These are phyloP conservation scores for Sclerotinia glacialis DNA, from an alignment of 2,329 filamentous ascomycete genomes.

Conservation along the genomic window DNA sequence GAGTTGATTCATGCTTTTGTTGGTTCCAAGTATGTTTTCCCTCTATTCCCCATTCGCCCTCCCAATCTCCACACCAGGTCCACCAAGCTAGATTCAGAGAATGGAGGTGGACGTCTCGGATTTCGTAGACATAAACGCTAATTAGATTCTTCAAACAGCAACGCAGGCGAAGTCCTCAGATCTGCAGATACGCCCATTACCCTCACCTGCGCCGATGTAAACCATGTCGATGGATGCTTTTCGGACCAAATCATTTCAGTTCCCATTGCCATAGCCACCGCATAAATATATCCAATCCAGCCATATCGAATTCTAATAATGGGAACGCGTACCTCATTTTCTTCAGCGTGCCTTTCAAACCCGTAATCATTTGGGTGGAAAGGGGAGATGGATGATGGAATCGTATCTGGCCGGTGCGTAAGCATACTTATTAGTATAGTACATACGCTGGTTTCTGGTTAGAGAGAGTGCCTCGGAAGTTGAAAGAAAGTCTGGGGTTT, in stretches of 20 bases:
- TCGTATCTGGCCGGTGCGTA: neutral
- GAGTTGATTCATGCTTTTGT: constrained; percentile 31
- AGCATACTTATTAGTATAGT: neutral
- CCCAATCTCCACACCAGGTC: neutral
- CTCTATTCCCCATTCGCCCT: neutral
- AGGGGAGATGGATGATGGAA: neutral
- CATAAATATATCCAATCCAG: neutral
- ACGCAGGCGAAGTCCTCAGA: neutral
- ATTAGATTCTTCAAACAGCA: neutral
- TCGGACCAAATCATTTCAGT: constrained; percentile 17
- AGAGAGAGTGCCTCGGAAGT: neutral
- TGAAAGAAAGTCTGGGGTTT: no score
- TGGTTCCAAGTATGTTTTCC: constrained; percentile 28
- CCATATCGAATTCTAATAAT: neutral
- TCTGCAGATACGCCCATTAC: neutral
- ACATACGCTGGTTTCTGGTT: neutral
- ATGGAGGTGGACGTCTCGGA: no score
- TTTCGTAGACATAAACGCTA: neutral
- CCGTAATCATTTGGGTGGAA: neutral
- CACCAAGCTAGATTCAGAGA: neutral
- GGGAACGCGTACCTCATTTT: neutral
- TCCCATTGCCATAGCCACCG: neutral
- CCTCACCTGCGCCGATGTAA: constrained; percentile 20
- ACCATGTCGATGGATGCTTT: constrained; percentile 20
- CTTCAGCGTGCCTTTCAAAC: neutral